Evolutionary conservation across 495 filamentous ascomycete genomes (phyloP).

Genomic region (Podospora australis): DNA sequence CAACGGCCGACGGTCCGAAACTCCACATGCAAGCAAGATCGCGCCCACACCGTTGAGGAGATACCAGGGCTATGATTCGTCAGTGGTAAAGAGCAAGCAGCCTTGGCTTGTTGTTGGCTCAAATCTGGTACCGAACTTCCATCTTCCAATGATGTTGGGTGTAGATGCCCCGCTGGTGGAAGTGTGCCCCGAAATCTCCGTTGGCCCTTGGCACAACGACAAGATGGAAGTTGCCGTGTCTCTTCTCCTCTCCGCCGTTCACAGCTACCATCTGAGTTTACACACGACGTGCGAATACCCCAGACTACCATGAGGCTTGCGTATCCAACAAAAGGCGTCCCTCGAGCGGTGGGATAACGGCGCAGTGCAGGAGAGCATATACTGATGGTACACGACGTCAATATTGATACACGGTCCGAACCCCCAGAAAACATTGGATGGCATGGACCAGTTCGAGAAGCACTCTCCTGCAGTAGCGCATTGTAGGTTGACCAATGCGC

Average conservation of each 20-base stretch:
- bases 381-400: no score
- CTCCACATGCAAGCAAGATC: conserved; percentile 35
- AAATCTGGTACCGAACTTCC: conserved; percentile 10
- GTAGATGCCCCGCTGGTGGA: conserved; percentile 17
- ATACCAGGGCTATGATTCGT: conserved; percentile 19
- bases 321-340: no score
- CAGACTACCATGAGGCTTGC: no score
- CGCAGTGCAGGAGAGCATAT: no score
- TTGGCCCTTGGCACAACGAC: conserved; percentile 4
- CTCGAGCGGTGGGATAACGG: no score
- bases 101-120: conserved; percentile 10
- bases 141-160: conserved; percentile 16
- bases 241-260: no score
- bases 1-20: conserved; percentile 34
- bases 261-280: no score
- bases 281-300: background rate
- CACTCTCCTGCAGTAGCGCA: no score
- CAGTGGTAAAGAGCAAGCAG: background rate
- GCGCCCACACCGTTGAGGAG: conserved; percentile 20
- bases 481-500: no score
- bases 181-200: conserved; percentile 24
- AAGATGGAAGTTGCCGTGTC: conserved; percentile 9
- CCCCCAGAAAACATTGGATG: no score
- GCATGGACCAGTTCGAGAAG: background rate
- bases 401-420: no score